A percentile compares a stretch with the other conserved stretches of the same genome.
These are phyloP conservation scores for Cryphonectria japonica DNA, from an alignment of 2,329 filamentous ascomycete genomes.

Conservation along the genomic window DNA sequence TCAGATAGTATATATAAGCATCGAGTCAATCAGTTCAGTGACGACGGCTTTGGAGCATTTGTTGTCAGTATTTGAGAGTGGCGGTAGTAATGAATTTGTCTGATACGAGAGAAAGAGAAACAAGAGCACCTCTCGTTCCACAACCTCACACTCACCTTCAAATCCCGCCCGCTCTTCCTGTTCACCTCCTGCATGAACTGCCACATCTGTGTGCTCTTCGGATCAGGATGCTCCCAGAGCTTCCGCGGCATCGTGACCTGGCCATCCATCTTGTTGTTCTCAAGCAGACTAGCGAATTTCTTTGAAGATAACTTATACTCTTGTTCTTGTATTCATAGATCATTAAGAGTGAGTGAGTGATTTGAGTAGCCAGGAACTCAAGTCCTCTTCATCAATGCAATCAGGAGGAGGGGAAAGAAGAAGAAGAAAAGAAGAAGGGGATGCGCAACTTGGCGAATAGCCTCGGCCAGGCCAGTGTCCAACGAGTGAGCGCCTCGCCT, in stretches of 20 bases:
- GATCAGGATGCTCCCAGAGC: constrained; percentile 70
- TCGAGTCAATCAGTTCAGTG: neutral
- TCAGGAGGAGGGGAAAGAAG: too few relatives aligned
- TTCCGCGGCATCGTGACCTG: constrained; percentile 53
- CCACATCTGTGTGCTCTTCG: constrained; percentile 66
- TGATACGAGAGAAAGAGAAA: neutral
- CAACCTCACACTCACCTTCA: constrained; percentile 53
- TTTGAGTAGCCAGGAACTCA: too few relatives aligned
- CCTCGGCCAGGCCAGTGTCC: neutral
- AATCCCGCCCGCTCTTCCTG: constrained; percentile 53
- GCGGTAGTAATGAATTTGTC: neutral
- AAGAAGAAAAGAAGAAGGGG: too few relatives aligned
- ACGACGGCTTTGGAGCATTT: neutral
- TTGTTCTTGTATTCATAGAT: neutral
- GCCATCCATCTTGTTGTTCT: constrained; percentile 15
- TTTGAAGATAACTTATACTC: neutral
- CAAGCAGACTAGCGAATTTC: neutral
- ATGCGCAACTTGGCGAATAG: neutral
- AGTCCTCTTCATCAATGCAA: neutral
- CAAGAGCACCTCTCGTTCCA: too few relatives aligned
- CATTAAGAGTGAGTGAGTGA: neutral
- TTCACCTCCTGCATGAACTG: constrained; percentile 70
- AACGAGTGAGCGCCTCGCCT: neutral
- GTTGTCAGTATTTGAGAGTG: neutral
- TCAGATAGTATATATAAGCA: neutral